These are phyloP conservation scores for Furcasterigmium sp. DNA, from an alignment of 2,329 filamentous ascomycete genomes.

Conservation along the genomic window DNA sequence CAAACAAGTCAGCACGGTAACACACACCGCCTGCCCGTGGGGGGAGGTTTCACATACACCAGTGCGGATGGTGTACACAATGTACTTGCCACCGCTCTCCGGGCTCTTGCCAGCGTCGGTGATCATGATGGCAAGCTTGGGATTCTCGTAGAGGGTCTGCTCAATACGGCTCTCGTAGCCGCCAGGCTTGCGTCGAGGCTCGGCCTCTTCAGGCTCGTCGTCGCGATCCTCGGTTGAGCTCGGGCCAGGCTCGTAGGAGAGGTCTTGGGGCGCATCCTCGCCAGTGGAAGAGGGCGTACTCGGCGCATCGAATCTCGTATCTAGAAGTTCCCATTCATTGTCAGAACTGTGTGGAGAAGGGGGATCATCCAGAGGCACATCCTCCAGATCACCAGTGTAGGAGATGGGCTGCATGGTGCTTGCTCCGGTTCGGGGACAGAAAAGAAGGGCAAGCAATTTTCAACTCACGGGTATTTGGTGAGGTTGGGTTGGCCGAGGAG, in stretches of 20 bases:
- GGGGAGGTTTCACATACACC: conserved; percentile 54
- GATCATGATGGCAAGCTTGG: conserved; percentile 83
- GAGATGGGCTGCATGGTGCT: neutral
- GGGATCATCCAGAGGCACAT: neutral
- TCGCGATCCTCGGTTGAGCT: conserved; percentile 17
- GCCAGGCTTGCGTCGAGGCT: conserved; percentile 67
- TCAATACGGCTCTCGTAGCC: conserved; percentile 94
- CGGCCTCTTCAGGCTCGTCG: conserved; percentile 35
- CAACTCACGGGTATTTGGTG: conserved; percentile 50
- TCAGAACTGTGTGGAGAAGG: conserved; percentile 30
- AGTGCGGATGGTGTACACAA: conserved; percentile 95
- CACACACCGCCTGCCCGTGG: neutral
- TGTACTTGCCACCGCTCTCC: conserved; percentile 87
- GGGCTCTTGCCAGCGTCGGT: conserved; percentile 92
- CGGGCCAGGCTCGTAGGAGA: conserved; percentile 17
- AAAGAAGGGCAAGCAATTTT: conserved; percentile 1
- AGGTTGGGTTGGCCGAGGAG: conserved; percentile 59
- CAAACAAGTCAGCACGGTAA: neutral
- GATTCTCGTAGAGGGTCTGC: conserved; percentile 95
- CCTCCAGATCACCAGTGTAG: neutral
- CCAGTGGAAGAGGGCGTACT: conserved; percentile 68
- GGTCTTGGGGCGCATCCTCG: conserved; percentile 54
- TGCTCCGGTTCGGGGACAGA: neutral
- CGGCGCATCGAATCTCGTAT: conserved; percentile 58
- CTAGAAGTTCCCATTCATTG: conserved; percentile 39